phyloP scores from a whole-genome alignment of 371 early-diverging fungal genomes.

The Lichtheimia corymbifera region DNA sequence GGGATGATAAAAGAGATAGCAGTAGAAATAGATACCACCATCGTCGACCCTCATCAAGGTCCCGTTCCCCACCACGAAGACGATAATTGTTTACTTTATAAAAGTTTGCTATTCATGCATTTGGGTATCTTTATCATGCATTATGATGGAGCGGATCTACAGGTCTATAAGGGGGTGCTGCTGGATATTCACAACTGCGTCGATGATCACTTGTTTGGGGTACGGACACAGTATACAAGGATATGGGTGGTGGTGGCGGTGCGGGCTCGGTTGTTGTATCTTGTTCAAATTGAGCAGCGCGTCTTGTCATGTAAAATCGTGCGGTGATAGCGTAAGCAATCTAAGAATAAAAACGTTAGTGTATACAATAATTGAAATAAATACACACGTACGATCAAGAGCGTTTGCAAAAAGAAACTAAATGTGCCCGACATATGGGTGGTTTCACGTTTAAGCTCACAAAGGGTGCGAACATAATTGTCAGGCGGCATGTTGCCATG shows the following conservation, averaged over 20 bases:
- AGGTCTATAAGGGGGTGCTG: background rate
- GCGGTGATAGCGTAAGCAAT: slow-evolving; percentile 2
- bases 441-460: slow-evolving; percentile 6
- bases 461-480: background rate
- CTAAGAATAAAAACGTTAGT: background rate
- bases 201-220: background rate
- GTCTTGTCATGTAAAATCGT: background rate
- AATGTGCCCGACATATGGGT: slow-evolving; percentile 8
- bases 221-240: background rate
- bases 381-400: slow-evolving; percentile 3
- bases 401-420: slow-evolving; percentile 7
- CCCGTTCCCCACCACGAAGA: slow-evolving; percentile 15
- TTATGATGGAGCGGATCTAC: slow-evolving; percentile 7
- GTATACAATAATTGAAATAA: background rate
- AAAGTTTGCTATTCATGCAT: background rate
- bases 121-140: background rate
- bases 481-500: background rate
- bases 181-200: background rate
- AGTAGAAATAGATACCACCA: background rate
- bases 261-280: background rate
- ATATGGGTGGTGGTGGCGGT: background rate
- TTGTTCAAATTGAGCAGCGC: background rate
- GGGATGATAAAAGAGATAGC: background rate
- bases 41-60: slow-evolving; percentile 8
- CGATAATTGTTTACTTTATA: background rate